These are phyloP conservation scores for Immersiporthe knoxdaviesiana DNA, from an alignment of 2,329 filamentous ascomycete species.

Conservation along the genomic window DNA sequence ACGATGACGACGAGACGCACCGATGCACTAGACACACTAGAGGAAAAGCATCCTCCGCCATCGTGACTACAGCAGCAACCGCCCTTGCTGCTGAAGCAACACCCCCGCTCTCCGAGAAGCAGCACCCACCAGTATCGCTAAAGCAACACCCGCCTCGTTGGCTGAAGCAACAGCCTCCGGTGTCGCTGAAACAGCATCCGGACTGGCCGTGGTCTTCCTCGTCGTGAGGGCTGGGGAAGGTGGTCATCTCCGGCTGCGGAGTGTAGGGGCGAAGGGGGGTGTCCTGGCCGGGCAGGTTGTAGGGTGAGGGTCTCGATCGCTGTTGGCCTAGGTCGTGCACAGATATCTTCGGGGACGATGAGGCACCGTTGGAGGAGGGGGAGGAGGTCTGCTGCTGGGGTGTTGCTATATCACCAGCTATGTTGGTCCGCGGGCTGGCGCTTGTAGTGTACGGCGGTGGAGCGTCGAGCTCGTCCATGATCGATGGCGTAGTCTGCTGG, in stretches of 20 bases:
- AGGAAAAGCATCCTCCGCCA: no score
- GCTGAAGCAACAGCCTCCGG: slow-evolving; percentile 27
- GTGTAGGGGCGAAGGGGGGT: not conserved
- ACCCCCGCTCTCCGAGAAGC: slow-evolving; percentile 13
- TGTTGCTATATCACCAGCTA: not conserved
- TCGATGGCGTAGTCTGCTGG: not conserved
- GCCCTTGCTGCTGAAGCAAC: no score
- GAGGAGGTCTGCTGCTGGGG: not conserved
- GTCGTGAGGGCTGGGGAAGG: not conserved
- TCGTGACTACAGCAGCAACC: no score
- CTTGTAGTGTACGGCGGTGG: slow-evolving; percentile 24
- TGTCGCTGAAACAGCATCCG: slow-evolving; percentile 18
- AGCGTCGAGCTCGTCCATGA: not conserved
- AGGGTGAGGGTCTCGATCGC: not conserved
- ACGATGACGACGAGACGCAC: no score
- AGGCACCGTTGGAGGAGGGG: not conserved
- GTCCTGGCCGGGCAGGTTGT: not conserved
- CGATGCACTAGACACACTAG: no score
- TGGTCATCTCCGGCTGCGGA: not conserved
- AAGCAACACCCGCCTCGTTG: slow-evolving; percentile 21
- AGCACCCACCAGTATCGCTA: slow-evolving; percentile 23
- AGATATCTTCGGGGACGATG: not conserved
- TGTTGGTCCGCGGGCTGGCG: not conserved
- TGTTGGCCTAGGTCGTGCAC: not conserved
- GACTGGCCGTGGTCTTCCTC: slow-evolving; percentile 8